Evolutionary conservation across 2,329 filamentous ascomycete species (phyloP).

Genomic region (Tolypocladium pustulatum): DNA sequence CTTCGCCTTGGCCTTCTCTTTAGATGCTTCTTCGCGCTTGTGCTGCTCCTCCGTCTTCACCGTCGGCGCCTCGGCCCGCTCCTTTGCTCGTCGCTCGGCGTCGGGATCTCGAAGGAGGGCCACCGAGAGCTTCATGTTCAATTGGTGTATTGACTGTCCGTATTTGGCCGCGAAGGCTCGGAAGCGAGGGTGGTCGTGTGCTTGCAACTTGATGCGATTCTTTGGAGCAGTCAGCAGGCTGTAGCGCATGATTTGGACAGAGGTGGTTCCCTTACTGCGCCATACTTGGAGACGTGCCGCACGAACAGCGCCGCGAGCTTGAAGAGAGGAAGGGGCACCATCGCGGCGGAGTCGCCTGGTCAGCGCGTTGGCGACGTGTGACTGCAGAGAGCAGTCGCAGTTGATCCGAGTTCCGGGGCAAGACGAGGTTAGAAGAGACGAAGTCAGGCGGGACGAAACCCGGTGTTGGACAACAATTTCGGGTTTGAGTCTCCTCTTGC

Average conservation of each 20-base stretch:
- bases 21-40: slow-evolving; percentile 40
- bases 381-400: background rate
- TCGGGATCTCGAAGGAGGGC: slow-evolving; percentile 46
- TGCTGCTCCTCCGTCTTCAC: slow-evolving; percentile 54
- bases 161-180: slow-evolving; percentile 50
- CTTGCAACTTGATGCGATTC: slow-evolving; percentile 57
- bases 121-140: slow-evolving; percentile 56
- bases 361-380: background rate
- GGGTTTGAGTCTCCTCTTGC: background rate
- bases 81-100: slow-evolving; percentile 47
- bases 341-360: slow-evolving; percentile 16
- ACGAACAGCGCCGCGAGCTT: slow-evolving; percentile 56
- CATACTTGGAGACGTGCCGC: slow-evolving; percentile 58
- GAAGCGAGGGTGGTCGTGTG: slow-evolving; percentile 53
- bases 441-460: background rate
- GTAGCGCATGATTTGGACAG: background rate
- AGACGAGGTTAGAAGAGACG: background rate
- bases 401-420: background rate
- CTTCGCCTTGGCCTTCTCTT: slow-evolving; percentile 28
- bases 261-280: slow-evolving; percentile 41
- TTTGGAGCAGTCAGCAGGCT: slow-evolving; percentile 18
- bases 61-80: slow-evolving; percentile 52
- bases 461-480: background rate
- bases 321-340: slow-evolving; percentile 58
- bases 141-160: slow-evolving; percentile 53